Base-by-base conservation (phyloP, 345 rosid genomes). In the Erysimum cheiranthoides region DNA sequence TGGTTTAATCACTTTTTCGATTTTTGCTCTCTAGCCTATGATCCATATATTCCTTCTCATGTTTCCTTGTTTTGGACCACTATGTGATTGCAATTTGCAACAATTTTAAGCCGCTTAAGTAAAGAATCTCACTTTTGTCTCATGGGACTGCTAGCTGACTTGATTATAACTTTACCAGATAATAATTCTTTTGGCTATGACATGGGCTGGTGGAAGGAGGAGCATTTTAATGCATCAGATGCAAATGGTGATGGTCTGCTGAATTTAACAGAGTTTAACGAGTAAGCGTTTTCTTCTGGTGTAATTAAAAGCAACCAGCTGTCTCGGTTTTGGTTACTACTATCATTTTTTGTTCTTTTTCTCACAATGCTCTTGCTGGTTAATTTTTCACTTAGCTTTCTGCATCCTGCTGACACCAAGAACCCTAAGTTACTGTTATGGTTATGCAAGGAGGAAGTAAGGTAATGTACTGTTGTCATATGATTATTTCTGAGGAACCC, bases 181-280 rank as follows among this genome's bases (percentile, higher is more conserved):
- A 82, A 86, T 4, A 68, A 77, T 66, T 80, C 97, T 28, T 86
- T 87, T 81, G 96, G 93, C 47, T 82, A 83, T 79, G 91, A 91
- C 21, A 96, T 93, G 94, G 99, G 97, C 60, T 96, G 99, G 99
- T 93, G 98, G 99, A 93, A 84, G 81, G 94, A 86, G 81, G 97
- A 89, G 75, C 99, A 96, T 83, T 96, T 96, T 67, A 91, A 89
- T 80, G 97, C 97, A 62, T 88, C 99, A 18, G 99, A 96, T 90
- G 93, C 79, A 6, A 85, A 91, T 83, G 97, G 95, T 80, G 96
- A 96, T 86, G 96, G 96, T 50, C 80, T 86, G 14, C 75, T 96
- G 79, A 89, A 96, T 79, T 64, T 91, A 68, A 91, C 94, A 0
- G 97, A 96, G 86, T 96, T 96, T 78, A 96, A 93, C 56, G 98